These are phyloP conservation scores for Skeletonema grethae DNA, from an alignment of 108 stramenopile genomes.

Conservation along the genomic window DNA sequence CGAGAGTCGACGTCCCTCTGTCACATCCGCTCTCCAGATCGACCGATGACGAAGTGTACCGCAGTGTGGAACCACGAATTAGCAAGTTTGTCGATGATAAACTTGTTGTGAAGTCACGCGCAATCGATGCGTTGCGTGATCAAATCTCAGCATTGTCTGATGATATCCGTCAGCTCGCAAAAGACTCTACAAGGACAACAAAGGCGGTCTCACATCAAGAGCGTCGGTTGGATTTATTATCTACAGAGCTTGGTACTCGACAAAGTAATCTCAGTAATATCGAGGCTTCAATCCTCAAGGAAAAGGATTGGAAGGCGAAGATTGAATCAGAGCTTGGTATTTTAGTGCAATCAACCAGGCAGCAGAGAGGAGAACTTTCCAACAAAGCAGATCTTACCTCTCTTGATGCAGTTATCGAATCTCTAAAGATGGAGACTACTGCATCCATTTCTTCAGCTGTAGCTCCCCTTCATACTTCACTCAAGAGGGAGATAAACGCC, in stretches of 20 bases:
- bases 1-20: constrained; percentile 9
- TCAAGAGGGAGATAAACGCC: constrained; percentile 1
- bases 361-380: neutral
- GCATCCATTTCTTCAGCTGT: constrained; percentile 13
- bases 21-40: constrained; percentile 14
- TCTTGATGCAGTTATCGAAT: constrained; percentile 5
- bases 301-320: constrained; percentile 10
- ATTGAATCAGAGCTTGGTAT: constrained; percentile 3
- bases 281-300: constrained; percentile 19
- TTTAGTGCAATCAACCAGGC: constrained; percentile 4
- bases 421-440: constrained; percentile 1
- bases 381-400: constrained; percentile 7
- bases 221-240: constrained; percentile 15
- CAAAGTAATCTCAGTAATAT: constrained; percentile 8
- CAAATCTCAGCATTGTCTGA: constrained; percentile 24
- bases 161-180: constrained; percentile 24
- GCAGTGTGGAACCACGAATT: constrained; percentile 1
- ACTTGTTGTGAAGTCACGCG: constrained; percentile 4
- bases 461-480: constrained; percentile 9
- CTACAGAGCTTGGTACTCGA: constrained; percentile 22
- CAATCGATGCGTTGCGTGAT: constrained; percentile 40
- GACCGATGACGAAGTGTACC: constrained; percentile 6
- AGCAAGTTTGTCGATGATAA: constrained; percentile 24
- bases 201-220: constrained; percentile 15
- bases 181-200: constrained; percentile 8